phyloP scores from a whole-genome alignment of 2,329 filamentous ascomycete species.

The Fusarium illudens region DNA sequence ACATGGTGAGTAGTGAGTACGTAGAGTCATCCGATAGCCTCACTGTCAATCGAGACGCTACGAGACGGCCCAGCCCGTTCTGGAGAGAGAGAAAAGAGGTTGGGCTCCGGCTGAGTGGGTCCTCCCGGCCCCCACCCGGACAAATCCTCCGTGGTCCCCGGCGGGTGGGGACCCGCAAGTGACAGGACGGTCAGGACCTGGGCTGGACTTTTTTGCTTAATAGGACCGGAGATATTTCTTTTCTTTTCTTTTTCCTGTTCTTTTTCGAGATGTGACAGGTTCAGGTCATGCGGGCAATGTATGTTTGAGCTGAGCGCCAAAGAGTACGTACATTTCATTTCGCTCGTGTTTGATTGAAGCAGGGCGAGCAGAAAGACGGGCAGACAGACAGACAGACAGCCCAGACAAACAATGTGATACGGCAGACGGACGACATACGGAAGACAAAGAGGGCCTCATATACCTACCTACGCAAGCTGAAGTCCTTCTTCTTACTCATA shows the following conservation, averaged over 20 bases:
- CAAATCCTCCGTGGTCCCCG: constrained; percentile 18
- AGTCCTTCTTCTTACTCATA: constrained; percentile 4
- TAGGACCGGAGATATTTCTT: constrained; percentile 14
- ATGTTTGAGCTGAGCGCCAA: constrained; percentile 18
- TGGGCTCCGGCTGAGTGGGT: constrained; percentile 14
- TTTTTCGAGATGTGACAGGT: constrained; percentile 22
- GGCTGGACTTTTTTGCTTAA: background rate
- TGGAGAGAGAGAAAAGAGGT: background rate
- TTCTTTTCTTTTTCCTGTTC: constrained; percentile 17
- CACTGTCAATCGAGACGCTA: constrained; percentile 18
- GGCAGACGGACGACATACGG: constrained; percentile 1
- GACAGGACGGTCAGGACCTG: constrained; percentile 11
- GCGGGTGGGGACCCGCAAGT: constrained; percentile 22
- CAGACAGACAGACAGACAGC: no score
- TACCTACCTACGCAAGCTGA: constrained; percentile 14
- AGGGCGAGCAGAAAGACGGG: constrained; percentile 13
- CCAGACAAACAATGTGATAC: constrained; percentile 13
- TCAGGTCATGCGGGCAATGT: constrained; percentile 16
- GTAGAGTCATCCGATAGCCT: constrained; percentile 21
- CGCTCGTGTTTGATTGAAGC: constrained; percentile 4
- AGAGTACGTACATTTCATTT: constrained; percentile 1
- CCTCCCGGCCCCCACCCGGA: constrained; percentile 17
- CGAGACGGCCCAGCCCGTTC: constrained; percentile 28
- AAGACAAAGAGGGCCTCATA: constrained; percentile 8
- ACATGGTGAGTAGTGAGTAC: no score